Evolutionary conservation across 805 yeast genomes (phyloP).

Genomic region (Spathaspora hagerdaliae): DNA sequence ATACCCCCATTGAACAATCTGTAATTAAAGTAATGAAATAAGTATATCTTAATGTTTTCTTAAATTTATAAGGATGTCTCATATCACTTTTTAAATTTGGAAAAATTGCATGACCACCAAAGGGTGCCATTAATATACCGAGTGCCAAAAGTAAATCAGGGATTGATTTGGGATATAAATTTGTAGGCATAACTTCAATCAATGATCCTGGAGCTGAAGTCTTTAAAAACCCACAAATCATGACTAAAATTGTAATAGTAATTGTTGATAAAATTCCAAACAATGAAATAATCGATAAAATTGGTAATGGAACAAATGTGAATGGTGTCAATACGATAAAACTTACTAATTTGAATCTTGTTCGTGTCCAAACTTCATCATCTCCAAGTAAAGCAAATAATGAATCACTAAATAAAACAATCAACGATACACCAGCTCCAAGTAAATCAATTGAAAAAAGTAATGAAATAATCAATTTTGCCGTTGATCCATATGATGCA

Average conservation of each 20-base stretch:
- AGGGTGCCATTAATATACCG: conserved; percentile 71
- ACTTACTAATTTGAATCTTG: conserved; percentile 61
- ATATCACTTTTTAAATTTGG: conserved; percentile 75
- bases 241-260: conserved; percentile 43
- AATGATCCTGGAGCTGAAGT: conserved; percentile 71
- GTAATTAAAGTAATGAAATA: conserved; percentile 57
- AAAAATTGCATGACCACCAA: conserved; percentile 82
- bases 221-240: conserved; percentile 61
- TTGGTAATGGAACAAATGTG: conserved; percentile 70
- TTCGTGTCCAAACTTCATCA: conserved; percentile 33
- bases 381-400: conserved; percentile 57
- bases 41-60: conserved; percentile 50
- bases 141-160: conserved; percentile 53
- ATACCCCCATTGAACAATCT: conserved; percentile 59
- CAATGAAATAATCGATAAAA: conserved; percentile 54
- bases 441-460: conserved; percentile 73
- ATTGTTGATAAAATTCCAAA: conserved; percentile 56
- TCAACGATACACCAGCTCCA: conserved; percentile 78
- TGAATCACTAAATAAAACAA: conserved; percentile 83
- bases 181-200: conserved; percentile 57
- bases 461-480: conserved; percentile 68
- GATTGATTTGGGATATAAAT: conserved; percentile 56
- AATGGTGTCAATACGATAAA: conserved; percentile 76
- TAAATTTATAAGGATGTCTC: conserved; percentile 62
- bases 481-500: conserved; percentile 77